Percentiles rank a stretch among this genome's conserved stretches.
Evolutionary conservation across 108 stramenopile genomes (phyloP).

Genomic region (Cyclostephanos tholiformis): DNA sequence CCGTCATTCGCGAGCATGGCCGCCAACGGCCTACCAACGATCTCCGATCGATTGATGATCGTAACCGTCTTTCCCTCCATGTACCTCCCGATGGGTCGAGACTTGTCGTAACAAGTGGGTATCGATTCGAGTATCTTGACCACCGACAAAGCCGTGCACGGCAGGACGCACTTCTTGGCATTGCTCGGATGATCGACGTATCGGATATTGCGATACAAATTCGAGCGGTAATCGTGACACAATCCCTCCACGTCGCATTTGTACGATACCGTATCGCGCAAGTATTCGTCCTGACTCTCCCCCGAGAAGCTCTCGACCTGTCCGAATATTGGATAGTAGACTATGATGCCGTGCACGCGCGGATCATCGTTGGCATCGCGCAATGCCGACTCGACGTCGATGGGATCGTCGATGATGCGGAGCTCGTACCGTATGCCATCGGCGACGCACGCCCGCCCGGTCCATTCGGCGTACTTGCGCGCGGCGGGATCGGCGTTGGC

Average conservation of each 20-base stretch:
- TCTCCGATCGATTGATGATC: slow-evolving; percentile 94
- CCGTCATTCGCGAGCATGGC: slow-evolving; percentile 98
- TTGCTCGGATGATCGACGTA: slow-evolving; percentile 75
- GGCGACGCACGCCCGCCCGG: slow-evolving; percentile 83
- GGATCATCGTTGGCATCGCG: slow-evolving; percentile 93
- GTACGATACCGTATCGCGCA: slow-evolving; percentile 90
- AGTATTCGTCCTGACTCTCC: slow-evolving; percentile 94
- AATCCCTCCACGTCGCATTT: slow-evolving; percentile 97
- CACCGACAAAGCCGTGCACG: slow-evolving; percentile 92
- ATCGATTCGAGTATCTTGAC: slow-evolving; percentile 92
- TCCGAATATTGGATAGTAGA: slow-evolving; percentile 98
- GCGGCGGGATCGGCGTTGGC: slow-evolving; percentile 93
- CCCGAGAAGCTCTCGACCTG: slow-evolving; percentile 92
- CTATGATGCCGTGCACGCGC: slow-evolving; percentile 95
- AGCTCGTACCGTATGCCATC: slow-evolving; percentile 96
- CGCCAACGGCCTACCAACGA: slow-evolving; percentile 95
- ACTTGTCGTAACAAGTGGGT: slow-evolving; percentile 69
- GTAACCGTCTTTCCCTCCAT: slow-evolving; percentile 89
- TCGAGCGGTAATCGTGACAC: slow-evolving; percentile 91
- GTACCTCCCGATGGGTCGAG: slow-evolving; percentile 65
- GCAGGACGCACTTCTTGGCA: slow-evolving; percentile 89
- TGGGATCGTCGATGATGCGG: slow-evolving; percentile 72
- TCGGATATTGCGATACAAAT: slow-evolving; percentile 93
- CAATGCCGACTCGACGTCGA: slow-evolving; percentile 89
- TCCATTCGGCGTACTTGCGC: slow-evolving; percentile 95